Base-by-base conservation (phyloP, 495 filamentous ascomycete genomes). In the Podospora comata region DNA sequence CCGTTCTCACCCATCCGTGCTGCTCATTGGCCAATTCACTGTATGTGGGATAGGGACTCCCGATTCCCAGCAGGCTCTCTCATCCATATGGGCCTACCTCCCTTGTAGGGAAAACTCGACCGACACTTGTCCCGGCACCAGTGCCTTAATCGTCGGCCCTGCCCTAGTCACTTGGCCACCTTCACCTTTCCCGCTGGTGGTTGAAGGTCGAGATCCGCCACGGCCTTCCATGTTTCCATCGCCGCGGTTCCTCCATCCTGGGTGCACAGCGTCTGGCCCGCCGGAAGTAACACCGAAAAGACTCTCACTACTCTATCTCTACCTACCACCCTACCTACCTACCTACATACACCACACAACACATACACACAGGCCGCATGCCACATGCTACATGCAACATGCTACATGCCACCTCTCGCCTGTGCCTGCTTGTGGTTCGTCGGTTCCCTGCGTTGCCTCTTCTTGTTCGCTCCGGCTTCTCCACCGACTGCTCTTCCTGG, bases 231-330 rank as follows among this genome's bases (percentile, higher is more conserved):
- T 20, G 55, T 19, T 19, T 20, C 55, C 55, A 20, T 20, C 55
- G 6, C 13, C 23, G n/a, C 55, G 23, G 4, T 58, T 26, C n/a
- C 4, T 32, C 30, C 27, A 18, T 3, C 6, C 30, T 63, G 61
- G 60, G 56, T 5, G 26, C 56, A 59, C 56, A 59, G 26, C 60
- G 23, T 20, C 23, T 58, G 54, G 55, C 67, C 67, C 67, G 60
- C 61, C 67, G 67, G 48, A 34, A 68, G 67, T 68, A 64, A 68
- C 67, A 68, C 67, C 61, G 61, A 64, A 59, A 32, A 13, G n/a
- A n/a, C 27, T 39, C 28, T 48, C 20, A 4, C 30, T n/a, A n/a
- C 27, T 39, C 28, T 48, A 39, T 18, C 30, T n/a, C 16, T 19
- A 20, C 19, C 23, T n/a, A 34, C 18, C 26, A 20, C 59, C 23